A percentile compares a stretch with the other conserved stretches of the same genome.
phyloP scores from a whole-genome alignment of 2,329 filamentous ascomycete genomes.

The Dothidotthia symphoricarpi region DNA sequence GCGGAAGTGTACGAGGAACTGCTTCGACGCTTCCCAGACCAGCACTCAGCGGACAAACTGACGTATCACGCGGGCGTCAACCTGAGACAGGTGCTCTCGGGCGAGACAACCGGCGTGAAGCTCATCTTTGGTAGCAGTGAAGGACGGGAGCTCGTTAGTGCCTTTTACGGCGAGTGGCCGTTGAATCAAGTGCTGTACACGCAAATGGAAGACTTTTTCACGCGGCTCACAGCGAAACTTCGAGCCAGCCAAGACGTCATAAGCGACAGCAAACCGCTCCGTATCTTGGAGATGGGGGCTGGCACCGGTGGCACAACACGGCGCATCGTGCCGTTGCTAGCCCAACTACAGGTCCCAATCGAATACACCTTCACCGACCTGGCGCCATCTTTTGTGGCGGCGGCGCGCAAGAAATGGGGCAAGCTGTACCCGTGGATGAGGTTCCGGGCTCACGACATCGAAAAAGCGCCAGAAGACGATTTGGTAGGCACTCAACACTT shows the following conservation, averaged over 20 bases:
- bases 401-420: slow-evolving; percentile 33
- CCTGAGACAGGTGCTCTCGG: slow-evolving; percentile 41
- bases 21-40: slow-evolving; percentile 30
- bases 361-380: slow-evolving; percentile 46
- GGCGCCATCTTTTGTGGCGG: slow-evolving; percentile 37
- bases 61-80: slow-evolving; percentile 31
- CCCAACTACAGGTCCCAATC: slow-evolving; percentile 26
- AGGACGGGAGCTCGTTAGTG: slow-evolving; percentile 2
- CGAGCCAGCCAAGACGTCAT: too few species aligned
- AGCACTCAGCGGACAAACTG: slow-evolving; percentile 36
- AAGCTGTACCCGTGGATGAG: slow-evolving; percentile 33
- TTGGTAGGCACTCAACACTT: slow-evolving; percentile 9
- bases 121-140: slow-evolving; percentile 41
- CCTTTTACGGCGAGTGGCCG: slow-evolving; percentile 2
- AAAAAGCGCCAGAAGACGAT: slow-evolving; percentile 20
- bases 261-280: too few species aligned
- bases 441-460: slow-evolving; percentile 35
- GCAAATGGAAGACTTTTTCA: slow-evolving; percentile 17
- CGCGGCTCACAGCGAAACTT: slow-evolving; percentile 1
- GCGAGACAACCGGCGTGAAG: slow-evolving; percentile 37
- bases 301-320: slow-evolving; percentile 43
- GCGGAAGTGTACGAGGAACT: slow-evolving; percentile 25
- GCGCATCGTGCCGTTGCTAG: slow-evolving; percentile 28
- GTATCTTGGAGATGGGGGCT: slow-evolving; percentile 44
- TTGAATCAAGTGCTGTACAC: slow-evolving; percentile 10